Evolutionary conservation across 345 rosid genomes (phyloP).

Genomic region (Brassica napus): DNA sequence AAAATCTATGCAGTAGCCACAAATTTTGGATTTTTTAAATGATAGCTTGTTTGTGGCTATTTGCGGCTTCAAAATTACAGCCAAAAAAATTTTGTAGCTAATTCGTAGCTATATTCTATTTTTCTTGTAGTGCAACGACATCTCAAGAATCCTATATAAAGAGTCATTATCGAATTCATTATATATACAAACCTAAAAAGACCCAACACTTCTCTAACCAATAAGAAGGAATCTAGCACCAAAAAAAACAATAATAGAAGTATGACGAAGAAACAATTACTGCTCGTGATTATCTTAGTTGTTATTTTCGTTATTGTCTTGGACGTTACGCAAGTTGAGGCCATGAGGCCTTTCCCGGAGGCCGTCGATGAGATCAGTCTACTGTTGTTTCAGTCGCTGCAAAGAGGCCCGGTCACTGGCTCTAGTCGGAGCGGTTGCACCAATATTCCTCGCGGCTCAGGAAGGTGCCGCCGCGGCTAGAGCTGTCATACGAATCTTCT

Average conservation of each 20-base stretch:
- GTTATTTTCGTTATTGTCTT: constrained; percentile 26
- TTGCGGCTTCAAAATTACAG: too few species aligned
- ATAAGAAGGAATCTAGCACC: neutral
- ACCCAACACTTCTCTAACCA: neutral
- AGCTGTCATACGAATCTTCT: constrained; percentile 8
- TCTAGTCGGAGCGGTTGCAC: constrained; percentile 42
- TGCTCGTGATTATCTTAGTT: constrained; percentile 13
- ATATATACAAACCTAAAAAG: constrained; percentile 15
- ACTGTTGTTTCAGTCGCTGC: constrained; percentile 35
- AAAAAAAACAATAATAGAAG: neutral
- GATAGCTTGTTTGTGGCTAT: too few species aligned
- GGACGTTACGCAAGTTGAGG: constrained; percentile 32
- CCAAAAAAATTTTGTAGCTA: too few species aligned
- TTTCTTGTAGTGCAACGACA: constrained; percentile 22
- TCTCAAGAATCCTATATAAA: constrained; percentile 31
- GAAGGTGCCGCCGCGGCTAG: constrained; percentile 31
- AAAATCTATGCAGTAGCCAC: too few species aligned
- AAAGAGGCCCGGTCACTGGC: constrained; percentile 28
- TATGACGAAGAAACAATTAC: constrained; percentile 27
- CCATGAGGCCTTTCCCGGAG: constrained; percentile 37
- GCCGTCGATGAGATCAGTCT: constrained; percentile 25
- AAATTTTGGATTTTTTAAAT: too few species aligned
- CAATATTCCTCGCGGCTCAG: constrained; percentile 27
- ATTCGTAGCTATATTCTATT: too few species aligned
- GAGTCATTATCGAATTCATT: constrained; percentile 21